These are phyloP conservation scores for Ascocoryne sarcoides DNA, from an alignment of 2,329 filamentous ascomycete genomes.

Conservation along the genomic window DNA sequence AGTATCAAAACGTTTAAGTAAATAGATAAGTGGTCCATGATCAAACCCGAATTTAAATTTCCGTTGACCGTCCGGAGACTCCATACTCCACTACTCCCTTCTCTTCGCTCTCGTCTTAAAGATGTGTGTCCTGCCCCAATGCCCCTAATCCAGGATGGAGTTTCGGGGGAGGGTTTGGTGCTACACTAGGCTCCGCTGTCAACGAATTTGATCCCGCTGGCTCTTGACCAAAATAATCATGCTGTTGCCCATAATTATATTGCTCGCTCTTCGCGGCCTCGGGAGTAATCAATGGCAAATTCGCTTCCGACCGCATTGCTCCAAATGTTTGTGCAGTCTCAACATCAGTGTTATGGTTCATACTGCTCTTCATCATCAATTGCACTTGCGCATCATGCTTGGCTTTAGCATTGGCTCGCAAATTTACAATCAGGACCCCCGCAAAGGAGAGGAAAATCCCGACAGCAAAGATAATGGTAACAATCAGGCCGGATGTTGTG, in stretches of 20 bases:
- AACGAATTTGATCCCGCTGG: no score
- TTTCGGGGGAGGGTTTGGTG: no score
- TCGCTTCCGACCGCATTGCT: constrained; percentile 3
- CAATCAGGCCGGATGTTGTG: constrained; percentile 17
- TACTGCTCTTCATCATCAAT: neutral
- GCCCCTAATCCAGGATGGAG: neutral
- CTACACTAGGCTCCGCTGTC: neutral
- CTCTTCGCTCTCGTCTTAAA: no score
- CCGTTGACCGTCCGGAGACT: no score
- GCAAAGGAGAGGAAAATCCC: constrained; percentile 11
- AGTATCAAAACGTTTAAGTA: no score
- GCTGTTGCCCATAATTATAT: constrained; percentile 1
- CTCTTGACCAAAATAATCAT: neutral
- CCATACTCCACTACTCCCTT: no score
- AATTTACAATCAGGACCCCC: constrained; percentile 6
- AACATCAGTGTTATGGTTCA: constrained; percentile 7
- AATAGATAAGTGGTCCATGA: no score
- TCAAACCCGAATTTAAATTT: no score
- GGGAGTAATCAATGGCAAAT: constrained; percentile 13
- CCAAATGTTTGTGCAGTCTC: constrained; percentile 3
- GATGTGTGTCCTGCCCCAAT: neutral
- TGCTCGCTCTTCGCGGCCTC: constrained; percentile 6
- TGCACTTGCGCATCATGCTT: constrained; percentile 4
- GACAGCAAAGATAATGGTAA: constrained; percentile 16
- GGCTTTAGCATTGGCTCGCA: constrained; percentile 6